These are phyloP conservation scores for Eimeria acervulina DNA, from an alignment of 169 alveolate species.

Conservation along the genomic window DNA sequence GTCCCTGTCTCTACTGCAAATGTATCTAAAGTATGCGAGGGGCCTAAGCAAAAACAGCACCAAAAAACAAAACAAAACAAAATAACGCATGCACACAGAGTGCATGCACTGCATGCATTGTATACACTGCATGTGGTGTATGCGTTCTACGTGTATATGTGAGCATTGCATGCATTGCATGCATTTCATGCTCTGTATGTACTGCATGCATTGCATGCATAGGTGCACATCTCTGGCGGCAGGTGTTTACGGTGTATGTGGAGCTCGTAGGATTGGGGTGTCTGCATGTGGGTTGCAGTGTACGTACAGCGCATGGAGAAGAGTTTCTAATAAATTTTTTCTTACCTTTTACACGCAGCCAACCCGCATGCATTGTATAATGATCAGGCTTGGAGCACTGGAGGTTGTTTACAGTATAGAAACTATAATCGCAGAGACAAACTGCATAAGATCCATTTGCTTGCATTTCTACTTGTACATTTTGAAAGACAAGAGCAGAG, in stretches of 20 bases:
- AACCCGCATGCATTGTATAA: background rate
- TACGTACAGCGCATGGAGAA: background rate
- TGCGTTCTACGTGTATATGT: too few species aligned
- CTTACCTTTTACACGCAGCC: constrained; percentile 34
- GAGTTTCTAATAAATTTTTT: background rate
- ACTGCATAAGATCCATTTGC: background rate
- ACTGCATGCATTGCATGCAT: background rate
- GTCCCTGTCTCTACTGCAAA: background rate
- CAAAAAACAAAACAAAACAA: background rate
- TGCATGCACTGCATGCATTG: background rate
- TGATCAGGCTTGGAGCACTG: background rate
- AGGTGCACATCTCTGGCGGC: too few species aligned
- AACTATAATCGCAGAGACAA: constrained; percentile 27
- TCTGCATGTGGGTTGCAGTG: background rate
- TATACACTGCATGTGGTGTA: too few species aligned
- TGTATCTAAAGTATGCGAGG: background rate
- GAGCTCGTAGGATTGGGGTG: too few species aligned
- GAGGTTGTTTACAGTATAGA: background rate
- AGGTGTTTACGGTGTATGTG: too few species aligned
- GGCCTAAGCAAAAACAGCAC: background rate
- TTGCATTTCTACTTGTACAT: background rate
- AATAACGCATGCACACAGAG: background rate
- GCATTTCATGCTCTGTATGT: too few species aligned
- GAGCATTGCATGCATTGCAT: too few species aligned
- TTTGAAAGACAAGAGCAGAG: background rate